phyloP scores from a whole-genome alignment of 352 stramenopile genomes.

The Pythium coloratum region DNA sequence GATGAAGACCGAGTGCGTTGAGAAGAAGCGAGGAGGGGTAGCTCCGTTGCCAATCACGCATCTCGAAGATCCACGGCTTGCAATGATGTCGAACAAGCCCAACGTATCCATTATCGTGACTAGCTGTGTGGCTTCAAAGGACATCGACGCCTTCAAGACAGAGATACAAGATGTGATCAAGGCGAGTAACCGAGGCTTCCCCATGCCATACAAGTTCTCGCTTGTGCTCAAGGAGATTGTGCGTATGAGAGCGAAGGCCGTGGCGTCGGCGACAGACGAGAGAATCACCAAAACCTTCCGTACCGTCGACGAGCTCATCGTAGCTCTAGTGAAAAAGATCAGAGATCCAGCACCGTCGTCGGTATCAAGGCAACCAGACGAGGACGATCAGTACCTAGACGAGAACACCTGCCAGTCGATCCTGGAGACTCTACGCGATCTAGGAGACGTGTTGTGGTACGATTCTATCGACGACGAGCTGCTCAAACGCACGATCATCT shows the following conservation, averaged over 20 bases:
- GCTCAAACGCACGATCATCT: background rate
- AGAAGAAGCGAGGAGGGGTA: no score
- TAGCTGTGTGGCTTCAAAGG: no score
- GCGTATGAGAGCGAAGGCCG: no score
- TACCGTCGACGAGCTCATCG: background rate
- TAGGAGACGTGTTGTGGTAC: slow-evolving; percentile 18
- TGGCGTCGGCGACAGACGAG: no score
- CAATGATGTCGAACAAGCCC: background rate
- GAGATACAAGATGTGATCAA: background rate
- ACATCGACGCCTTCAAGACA: background rate
- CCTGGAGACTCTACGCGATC: slow-evolving; percentile 10
- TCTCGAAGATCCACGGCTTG: background rate
- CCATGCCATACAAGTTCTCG: background rate
- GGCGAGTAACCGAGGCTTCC: background rate
- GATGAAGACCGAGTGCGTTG: background rate
- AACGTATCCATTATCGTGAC: no score
- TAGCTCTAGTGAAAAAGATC: no score
- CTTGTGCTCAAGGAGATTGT: no score
- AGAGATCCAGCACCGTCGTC: no score
- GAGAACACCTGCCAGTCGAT: background rate
- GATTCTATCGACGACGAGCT: background rate
- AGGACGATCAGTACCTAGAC: background rate
- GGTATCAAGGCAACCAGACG: no score
- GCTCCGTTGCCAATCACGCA: background rate
- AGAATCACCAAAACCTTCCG: no score